phyloP scores from a whole-genome alignment of 306 rosid genomes.

The Coriaria nepalensis region DNA sequence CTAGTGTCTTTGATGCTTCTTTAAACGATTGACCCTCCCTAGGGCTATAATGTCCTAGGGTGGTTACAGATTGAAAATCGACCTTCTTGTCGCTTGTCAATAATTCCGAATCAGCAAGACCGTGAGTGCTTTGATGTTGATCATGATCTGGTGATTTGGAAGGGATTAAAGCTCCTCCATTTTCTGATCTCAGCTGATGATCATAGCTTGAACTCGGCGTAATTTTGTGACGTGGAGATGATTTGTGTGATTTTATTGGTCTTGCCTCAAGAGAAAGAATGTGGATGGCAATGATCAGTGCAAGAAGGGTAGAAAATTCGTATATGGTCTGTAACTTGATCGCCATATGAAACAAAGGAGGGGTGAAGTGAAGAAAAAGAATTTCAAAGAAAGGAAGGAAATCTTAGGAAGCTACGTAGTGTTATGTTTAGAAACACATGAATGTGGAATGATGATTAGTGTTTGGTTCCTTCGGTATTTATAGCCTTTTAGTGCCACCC shows the following conservation, averaged over 20 bases:
- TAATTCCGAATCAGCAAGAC: too few relatives aligned
- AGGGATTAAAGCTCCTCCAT: too few relatives aligned
- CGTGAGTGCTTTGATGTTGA: too few relatives aligned
- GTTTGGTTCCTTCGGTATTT: too few relatives aligned
- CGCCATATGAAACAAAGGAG: neutral
- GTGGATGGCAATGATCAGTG: neutral
- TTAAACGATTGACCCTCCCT: slow-evolving; percentile 1
- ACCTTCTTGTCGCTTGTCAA: neutral
- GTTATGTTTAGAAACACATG: too few relatives aligned
- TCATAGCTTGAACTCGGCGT: neutral
- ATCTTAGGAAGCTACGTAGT: too few relatives aligned
- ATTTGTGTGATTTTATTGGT: neutral
- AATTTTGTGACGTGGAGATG: neutral
- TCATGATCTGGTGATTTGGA: too few relatives aligned
- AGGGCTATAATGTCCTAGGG: slow-evolving; percentile 4
- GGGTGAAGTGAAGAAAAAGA: too few relatives aligned
- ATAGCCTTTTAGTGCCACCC: too few relatives aligned
- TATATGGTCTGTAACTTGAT: neutral
- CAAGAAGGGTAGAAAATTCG: neutral
- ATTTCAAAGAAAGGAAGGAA: too few relatives aligned
- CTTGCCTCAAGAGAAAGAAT: neutral
- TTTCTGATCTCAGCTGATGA: neutral
- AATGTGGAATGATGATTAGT: too few relatives aligned
- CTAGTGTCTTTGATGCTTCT: too few relatives aligned
- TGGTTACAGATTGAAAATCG: slow-evolving; percentile 4